A percentile compares a stretch with the other conserved stretches of the same genome.
These are phyloP conservation scores for Gynochthodes officinalis DNA, from an alignment of 257 asterid species.

Conservation along the genomic window DNA sequence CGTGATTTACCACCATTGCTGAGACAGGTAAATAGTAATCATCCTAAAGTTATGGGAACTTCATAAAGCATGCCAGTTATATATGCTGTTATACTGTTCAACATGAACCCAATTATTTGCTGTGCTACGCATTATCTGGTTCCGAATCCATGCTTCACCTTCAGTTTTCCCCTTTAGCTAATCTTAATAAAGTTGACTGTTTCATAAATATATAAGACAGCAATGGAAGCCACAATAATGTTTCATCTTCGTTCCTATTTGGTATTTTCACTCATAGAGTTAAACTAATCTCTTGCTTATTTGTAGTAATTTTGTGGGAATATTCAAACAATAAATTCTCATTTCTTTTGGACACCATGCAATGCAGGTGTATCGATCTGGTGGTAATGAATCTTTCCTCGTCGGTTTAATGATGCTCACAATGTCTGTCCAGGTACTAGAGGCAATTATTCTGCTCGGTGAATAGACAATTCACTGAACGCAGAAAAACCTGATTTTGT, in stretches of 20 bases:
- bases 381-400: background rate
- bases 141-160: no score
- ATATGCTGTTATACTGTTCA: background rate
- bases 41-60: background rate
- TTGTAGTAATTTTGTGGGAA: background rate
- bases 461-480: no score
- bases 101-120: background rate
- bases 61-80: no score
- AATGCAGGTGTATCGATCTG: constrained; percentile 1
- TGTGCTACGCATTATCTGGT: background rate
- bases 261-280: background rate
- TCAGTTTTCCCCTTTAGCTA: background rate
- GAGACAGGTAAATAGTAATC: constrained; percentile 8
- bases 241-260: background rate
- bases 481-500: no score
- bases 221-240: background rate
- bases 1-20: constrained; percentile 12
- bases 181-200: background rate
- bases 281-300: background rate
- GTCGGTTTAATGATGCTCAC: background rate
- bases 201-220: no score
- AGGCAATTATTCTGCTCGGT: no score
- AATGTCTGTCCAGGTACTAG: no score
- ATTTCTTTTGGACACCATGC: background rate
- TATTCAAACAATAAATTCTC: background rate